Conservation (phyloP, 2,329 filamentous ascomycete genomes). For the Nectriaceae sp. region DNA sequence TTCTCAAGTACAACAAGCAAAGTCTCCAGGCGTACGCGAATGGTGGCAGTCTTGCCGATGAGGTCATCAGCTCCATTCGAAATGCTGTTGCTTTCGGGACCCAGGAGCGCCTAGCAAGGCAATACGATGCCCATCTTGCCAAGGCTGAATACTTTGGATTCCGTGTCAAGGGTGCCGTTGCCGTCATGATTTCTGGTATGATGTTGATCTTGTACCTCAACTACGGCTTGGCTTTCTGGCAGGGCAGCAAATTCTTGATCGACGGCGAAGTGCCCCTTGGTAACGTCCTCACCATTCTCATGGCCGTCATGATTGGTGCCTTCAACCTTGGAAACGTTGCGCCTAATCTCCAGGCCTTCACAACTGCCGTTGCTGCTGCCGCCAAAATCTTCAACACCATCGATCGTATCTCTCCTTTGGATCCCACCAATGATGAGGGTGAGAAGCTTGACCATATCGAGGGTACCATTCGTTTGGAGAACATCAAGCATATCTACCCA, state of each 20-base stretch:
- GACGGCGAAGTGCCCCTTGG: constrained; percentile 65
- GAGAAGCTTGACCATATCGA: constrained; percentile 70
- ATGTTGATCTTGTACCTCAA: constrained; percentile 85
- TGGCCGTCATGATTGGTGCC: constrained; percentile 90
- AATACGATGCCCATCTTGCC: constrained; percentile 77
- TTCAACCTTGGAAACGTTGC: constrained; percentile 88
- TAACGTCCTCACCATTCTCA: constrained; percentile 79
- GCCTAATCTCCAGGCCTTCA: constrained; percentile 85
- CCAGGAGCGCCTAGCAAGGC: constrained; percentile 83
- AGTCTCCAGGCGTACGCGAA: constrained; percentile 78
- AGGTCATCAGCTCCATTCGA: constrained; percentile 90
- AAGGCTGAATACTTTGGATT: constrained; percentile 76
- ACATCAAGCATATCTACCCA: constrained; percentile 92
- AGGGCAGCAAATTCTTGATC: constrained; percentile 76
- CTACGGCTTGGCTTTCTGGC: constrained; percentile 87
- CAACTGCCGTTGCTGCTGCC: constrained; percentile 78
- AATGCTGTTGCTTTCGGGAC: constrained; percentile 93
- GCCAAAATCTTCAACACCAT: constrained; percentile 94
- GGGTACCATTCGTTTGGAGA: constrained; percentile 77
- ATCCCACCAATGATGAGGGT: constrained; percentile 72
- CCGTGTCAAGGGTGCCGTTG: constrained; percentile 72
- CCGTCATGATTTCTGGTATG: constrained; percentile 79
- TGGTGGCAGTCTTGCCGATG: constrained; percentile 87
- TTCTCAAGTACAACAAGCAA: constrained; percentile 79
- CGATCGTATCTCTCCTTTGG: constrained; percentile 81